phyloP scores from a whole-genome alignment of 2,329 filamentous ascomycete genomes.

The Botryotinia convoluta region DNA sequence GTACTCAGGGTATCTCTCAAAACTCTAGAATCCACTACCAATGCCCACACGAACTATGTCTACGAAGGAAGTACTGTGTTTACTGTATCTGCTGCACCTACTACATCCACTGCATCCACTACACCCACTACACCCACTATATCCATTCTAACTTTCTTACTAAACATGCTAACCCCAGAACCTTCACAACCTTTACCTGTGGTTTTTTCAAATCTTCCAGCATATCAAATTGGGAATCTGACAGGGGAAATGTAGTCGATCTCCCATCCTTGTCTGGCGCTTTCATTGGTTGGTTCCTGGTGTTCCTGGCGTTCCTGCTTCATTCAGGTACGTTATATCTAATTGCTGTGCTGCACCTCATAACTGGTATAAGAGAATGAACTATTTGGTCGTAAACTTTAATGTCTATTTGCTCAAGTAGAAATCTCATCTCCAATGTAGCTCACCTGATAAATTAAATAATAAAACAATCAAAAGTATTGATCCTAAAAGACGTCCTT shows the following conservation, averaged over 20 bases:
- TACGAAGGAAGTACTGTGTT: neutral
- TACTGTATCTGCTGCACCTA: no score
- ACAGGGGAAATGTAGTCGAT: neutral
- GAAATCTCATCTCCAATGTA: neutral
- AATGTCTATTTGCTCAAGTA: neutral
- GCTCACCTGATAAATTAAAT: neutral
- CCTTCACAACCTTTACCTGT: neutral
- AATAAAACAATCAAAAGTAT: neutral
- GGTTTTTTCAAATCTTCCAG: neutral
- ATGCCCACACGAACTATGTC: neutral
- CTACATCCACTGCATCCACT: neutral
- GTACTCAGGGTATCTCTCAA: neutral
- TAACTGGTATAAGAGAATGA: neutral
- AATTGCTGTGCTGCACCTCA: neutral
- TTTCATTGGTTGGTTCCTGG: neutral
- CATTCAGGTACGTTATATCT: neutral
- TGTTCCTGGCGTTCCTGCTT: neutral
- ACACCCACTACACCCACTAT: no score
- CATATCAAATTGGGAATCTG: neutral
- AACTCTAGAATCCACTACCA: neutral
- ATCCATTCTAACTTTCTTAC: neutral
- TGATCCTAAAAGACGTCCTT: neutral
- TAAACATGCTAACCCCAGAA: slow-evolving; percentile 1
- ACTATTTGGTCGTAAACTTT: neutral
- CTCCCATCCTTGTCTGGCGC: neutral